A percentile compares a stretch with the other conserved stretches of the same genome.
Evolutionary conservation across 306 rosid species (phyloP).

Genomic region (Malus sylvestris): DNA sequence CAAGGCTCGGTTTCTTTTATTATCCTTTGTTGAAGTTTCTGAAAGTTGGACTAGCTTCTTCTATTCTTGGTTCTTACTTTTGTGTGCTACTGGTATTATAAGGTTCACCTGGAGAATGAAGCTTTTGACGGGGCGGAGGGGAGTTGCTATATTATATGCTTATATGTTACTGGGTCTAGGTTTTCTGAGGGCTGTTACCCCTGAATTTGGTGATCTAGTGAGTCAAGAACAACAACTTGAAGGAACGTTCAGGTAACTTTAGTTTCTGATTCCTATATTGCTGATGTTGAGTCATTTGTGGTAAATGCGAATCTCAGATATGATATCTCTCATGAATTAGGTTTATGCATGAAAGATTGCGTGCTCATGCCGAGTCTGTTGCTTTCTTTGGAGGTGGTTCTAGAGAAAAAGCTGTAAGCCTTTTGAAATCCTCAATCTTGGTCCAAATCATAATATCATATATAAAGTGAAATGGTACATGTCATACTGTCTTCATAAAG

Average conservation of each 20-base stretch:
- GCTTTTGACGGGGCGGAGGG: constrained; percentile 90
- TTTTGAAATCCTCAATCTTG: constrained; percentile 4
- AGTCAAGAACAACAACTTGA: constrained; percentile 93
- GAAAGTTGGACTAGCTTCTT: background rate
- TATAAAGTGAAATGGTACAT: background rate
- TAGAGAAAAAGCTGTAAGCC: constrained; percentile 91
- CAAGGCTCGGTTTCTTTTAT: background rate
- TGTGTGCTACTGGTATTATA: constrained; percentile 8
- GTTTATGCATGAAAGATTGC: constrained; percentile 98
- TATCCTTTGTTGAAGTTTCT: constrained; percentile 6
- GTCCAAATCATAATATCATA: background rate
- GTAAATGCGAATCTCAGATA: constrained; percentile 19
- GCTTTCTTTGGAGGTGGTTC: constrained; percentile 99
- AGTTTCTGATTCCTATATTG: constrained; percentile 16
- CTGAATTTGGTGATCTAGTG: constrained; percentile 91
- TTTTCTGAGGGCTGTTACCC: constrained; percentile 75
- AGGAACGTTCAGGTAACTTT: constrained; percentile 78
- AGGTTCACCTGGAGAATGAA: constrained; percentile 99
- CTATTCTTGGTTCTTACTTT: background rate
- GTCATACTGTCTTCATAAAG: background rate
- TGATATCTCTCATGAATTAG: constrained; percentile 37
- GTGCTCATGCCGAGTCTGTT: constrained; percentile 95
- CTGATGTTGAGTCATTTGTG: constrained; percentile 10
- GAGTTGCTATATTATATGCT: constrained; percentile 84
- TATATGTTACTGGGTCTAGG: constrained; percentile 98